Base-by-base conservation (phyloP, 257 asterid species). In the Misopates orontium region DNA sequence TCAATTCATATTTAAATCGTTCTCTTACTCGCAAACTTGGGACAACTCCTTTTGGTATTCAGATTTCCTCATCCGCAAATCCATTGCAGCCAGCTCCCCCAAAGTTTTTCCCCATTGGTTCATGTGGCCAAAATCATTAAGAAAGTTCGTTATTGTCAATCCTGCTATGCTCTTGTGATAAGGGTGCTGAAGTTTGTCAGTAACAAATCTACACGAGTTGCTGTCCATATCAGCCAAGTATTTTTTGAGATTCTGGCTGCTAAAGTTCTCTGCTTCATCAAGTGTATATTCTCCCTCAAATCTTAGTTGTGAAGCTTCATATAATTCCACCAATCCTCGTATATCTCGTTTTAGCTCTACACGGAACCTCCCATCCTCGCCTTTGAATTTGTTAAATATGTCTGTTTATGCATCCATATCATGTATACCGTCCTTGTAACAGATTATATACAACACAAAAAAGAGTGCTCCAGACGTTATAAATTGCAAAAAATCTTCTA, bases 271-370 rank as follows among this genome's bases (percentile, higher is more conserved):
- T 57, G 86, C 87, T 54, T 80, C 83, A 16, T 79, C 79, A 16
- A 87, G 78, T 47, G 77, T 55, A 9, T 56, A 23, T 78, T 85
- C 95, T 13, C 75, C 83, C 63, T 75, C 79, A 3, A 77, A 23
- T 8, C 77, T 62, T 23, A 84, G 60, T 39, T 81, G 87, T 5
- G 82, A 13, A 1, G 87, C 90, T 75, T 84, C 90, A 64, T 79
- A 79, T 18, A 84, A 7, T 60, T 32, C 81, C 67, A 73, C 70
- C 62, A 79, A 25, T 39, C 79, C 80, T 20, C 49, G 62, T 14
- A 77, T 21, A 15, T 77, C 78, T 44, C 60, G 45, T 12, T 16
- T 60, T 9, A 62, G 19, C 0, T 10, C 56, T 19, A 10, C 50
- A 7, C 22, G 42, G 53, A 81, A 77, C 24, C 39, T 72, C 24